Base-by-base conservation (phyloP, 805 yeast genomes). In the Crinitomyces ghanaensis region DNA sequence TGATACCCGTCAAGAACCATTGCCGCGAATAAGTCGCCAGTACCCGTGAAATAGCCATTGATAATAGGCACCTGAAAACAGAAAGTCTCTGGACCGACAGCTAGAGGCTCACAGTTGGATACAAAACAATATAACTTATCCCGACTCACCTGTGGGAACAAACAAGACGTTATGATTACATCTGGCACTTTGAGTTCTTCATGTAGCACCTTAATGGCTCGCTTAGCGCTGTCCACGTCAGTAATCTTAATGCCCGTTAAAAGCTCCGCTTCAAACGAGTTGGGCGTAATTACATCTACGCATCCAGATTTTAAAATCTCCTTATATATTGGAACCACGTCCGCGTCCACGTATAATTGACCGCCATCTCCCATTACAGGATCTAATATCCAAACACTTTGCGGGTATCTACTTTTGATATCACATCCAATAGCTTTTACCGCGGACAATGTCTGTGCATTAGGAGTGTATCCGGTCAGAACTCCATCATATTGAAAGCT, bases 311-410 rank as follows among this genome's bases (percentile, higher is more conserved):
- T 42, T 19, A 77, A 49, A 9, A 74, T 58, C 3, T 56, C 42
- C 44, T 63, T 60, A 45, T 77, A 76, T 4, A 67, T 68, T 1
- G 93, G 77, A 4, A 80, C 66, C 2, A 70, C 74, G 22, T 60
- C 62, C 23, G 63, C 62, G 12, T 51, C 36, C 19, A 88, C 95
- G 51, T 88, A 88, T 3, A 85, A 55, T 37, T 62, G 66, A 1
- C 95, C 95, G 45, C 83, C 77, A 50, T 88, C 97, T 8, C 97
- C 97, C 52, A 88, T 58, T 1, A 88, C 91, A 1, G 97, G 97
- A 53, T 88, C 97, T 31, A 88, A 52, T 4, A 86, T 65, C 75
- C 88, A 74, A 12, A 69, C 26, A 13, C 45, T 20, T 15, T 22
- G 44, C 25, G 53, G 31, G 49, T 41, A 33, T 46, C 49, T 29